Conservation (phyloP, 139 green algal species). For the Medakamo hakoo region DNA sequence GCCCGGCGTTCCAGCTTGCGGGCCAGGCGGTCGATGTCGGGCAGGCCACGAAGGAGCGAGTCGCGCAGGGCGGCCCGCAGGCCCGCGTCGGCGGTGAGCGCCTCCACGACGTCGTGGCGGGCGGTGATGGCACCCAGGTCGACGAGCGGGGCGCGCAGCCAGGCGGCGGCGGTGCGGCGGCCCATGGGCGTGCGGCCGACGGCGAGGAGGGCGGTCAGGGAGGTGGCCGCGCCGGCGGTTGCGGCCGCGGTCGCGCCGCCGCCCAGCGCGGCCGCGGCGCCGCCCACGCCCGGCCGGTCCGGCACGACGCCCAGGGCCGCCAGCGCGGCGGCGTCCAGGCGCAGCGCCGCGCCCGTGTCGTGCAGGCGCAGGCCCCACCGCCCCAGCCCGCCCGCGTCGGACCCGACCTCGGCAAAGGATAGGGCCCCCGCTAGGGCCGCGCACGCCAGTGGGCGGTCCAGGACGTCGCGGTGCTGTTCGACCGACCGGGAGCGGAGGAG, state of each 20-base stretch:
- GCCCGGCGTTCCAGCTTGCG: slow-evolving; percentile 63
- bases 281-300: slow-evolving; percentile 4
- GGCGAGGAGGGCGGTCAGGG: slow-evolving; percentile 79
- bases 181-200: slow-evolving; percentile 79
- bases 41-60: slow-evolving; percentile 54
- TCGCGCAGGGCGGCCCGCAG: slow-evolving; percentile 56
- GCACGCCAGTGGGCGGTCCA: slow-evolving; percentile 39
- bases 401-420: slow-evolving; percentile 39
- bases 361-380: slow-evolving; percentile 53
- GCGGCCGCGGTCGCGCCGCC: slow-evolving; percentile 34
- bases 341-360: slow-evolving; percentile 43
- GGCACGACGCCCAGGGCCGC: slow-evolving; percentile 9
- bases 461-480: slow-evolving; percentile 50
- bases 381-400: slow-evolving; percentile 28
- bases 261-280: slow-evolving; percentile 3
- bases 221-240: slow-evolving; percentile 58
- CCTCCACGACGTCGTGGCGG: slow-evolving; percentile 72
- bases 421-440: slow-evolving; percentile 47
- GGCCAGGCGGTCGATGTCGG: slow-evolving; percentile 77
- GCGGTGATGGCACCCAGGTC: slow-evolving; percentile 42
- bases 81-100: slow-evolving; percentile 44
- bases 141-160: slow-evolving; percentile 89
- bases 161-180: slow-evolving; percentile 75
- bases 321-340: slow-evolving; percentile 13
- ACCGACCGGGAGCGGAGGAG: slow-evolving; percentile 32